Evolutionary conservation across 1,139 yeast genomes (phyloP), one percentile per base, ranked within the genome.

Genomic region (Geotrichum citri-aurantii): DNA sequence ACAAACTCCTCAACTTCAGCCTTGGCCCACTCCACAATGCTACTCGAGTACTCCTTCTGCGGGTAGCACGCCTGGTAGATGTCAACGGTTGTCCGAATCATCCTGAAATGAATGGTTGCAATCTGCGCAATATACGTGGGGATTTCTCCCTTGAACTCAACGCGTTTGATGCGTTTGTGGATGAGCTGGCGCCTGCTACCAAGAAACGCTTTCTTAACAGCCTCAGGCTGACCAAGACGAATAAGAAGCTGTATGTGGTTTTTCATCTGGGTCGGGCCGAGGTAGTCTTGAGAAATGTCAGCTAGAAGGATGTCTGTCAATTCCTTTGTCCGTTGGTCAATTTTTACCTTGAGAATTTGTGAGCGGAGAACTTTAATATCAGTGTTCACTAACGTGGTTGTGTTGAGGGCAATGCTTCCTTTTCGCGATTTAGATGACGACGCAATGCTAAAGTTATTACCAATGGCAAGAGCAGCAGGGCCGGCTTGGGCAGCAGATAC

Each of bases 11-110:
- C 81, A 42, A 88, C 82, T 68, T 86, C 89, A 1, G 79, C 80
- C 58, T 82, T 80, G 50, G 88, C 83, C 97, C 97, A 90, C 54
- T 80, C 79, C 1, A 83, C 82, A 4, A 84, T 74, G 63, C 72
- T 76, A 66, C 76, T 76, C 57, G 74, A 63, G 10, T 71, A 71
- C 12, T 72, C 68, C 23, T 55, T 56, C 33, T 47, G 27, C 4
- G 60, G 60, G 65, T 81, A 84, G 37, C 83, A 72, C 8, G 70
- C 67, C 54, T 75, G 74, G 68, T 77, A 84, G 44, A 79, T 71
- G 19, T 73, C 69, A 14, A 80, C 79, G 0, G 87, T 79, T 26
- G 77, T 75, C 52, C 76, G 77, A 58, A 85, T 75, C 49, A 78
- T 75, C 64, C 82, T 83, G 70, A 84, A 83, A 60, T 82, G 75